Evolutionary conservation across 2,329 filamentous ascomycete genomes (phyloP), one percentile per base, ranked within the genome.

Genomic region (Emmonsia crescens): DNA sequence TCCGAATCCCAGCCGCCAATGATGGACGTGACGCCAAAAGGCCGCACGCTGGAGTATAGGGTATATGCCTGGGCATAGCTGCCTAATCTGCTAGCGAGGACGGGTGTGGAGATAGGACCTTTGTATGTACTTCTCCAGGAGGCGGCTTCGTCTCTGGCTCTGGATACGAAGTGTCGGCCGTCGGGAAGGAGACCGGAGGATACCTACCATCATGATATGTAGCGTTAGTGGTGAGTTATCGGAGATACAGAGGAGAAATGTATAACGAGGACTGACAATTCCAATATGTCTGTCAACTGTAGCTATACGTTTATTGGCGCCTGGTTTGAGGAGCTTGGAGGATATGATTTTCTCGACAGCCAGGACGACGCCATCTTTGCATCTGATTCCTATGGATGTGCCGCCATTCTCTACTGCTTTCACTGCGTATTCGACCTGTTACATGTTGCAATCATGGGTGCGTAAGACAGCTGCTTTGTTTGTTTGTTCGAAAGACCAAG

Each of bases 351-450:
- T 99, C 82, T 99, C 94, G 64, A 96, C 87, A 49, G 94, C 94
- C 68, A 99, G 84, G 66, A 99, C 91, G 60, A 99, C 89, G 66
- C 94, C 94, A 76, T 97, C 91, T 80, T 96, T 96, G 84, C 91
- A 96, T 75, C 91, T 85, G 77, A 99, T 96, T 69, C 94, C 94
- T 76, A 99, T 86, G 60, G 92, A 91, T 61, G 94, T 99, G 73
- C 94, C 93, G 68, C 93, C 94, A 72, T 95, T 97, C 81, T 99
- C 94, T 66, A 99, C 94, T 61, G 94, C 94, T 83, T 99, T 99
- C 70, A 95, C 89, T 68, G 94, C 94, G 77, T 99, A 99, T 83
- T 99, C 94, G 77, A 88, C 85, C 82, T 85, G 44, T 46, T 24
- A 54, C 19, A 60, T 44, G 29, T 27, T n/a, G n/a, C n/a, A 57